Conservation (phyloP, 129 eudicot species). For the Dittrichia graveolens region DNA sequence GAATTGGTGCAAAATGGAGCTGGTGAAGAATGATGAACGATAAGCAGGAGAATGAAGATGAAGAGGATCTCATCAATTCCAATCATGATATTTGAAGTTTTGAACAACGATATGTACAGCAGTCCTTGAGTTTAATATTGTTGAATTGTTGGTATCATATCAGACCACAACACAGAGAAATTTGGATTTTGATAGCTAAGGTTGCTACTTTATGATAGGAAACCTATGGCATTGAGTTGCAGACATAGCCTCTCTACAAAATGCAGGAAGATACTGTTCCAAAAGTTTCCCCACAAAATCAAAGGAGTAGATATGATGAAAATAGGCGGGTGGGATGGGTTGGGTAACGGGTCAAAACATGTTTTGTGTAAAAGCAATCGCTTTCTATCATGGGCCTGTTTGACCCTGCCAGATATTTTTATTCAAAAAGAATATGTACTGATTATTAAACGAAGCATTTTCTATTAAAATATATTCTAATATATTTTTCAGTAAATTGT, state of each 20-base stretch:
- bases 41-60: slow-evolving; percentile 20
- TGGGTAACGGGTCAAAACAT: background rate
- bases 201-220: slow-evolving; percentile 1
- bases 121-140: slow-evolving; percentile 8
- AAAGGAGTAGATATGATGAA: no score
- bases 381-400: background rate
- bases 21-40: slow-evolving; percentile 26
- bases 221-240: background rate
- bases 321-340: no score
- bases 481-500: background rate
- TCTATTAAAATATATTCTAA: background rate
- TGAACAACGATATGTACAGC: background rate
- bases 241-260: background rate
- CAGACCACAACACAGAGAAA: background rate
- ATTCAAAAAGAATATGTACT: no score
- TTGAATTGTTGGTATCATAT: background rate
- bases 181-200: background rate
- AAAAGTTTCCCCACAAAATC: no score
- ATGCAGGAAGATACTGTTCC: no score
- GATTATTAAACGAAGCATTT: background rate
- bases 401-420: no score
- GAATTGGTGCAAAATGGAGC: slow-evolving; percentile 20
- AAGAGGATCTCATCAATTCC: slow-evolving; percentile 12
- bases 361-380: no score
- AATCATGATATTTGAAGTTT: slow-evolving; percentile 32